Percentiles rank a stretch among this genome's conserved stretches.
These are phyloP conservation scores for Phytophthora fragariaefolia DNA, from an alignment of 352 stramenopile genomes.

Conservation along the genomic window DNA sequence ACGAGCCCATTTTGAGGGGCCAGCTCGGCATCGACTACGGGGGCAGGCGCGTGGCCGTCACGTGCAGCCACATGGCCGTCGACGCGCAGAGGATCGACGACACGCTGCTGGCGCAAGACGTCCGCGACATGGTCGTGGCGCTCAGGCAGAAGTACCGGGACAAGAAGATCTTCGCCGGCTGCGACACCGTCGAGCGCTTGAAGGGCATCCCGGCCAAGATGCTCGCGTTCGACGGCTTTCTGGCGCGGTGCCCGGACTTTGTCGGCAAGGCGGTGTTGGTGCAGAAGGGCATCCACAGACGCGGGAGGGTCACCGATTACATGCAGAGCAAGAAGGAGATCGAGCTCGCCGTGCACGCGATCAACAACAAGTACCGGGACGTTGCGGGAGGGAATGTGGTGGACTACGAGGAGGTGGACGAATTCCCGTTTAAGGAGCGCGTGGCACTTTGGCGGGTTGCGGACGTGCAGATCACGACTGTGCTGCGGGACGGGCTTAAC, in stretches of 20 bases:
- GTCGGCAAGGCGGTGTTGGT: conserved; percentile 83
- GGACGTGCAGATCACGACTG: conserved; percentile 81
- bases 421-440: conserved; percentile 73
- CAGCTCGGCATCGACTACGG: conserved; percentile 95
- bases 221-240: conserved; percentile 94
- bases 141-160: conserved; percentile 69
- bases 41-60: conserved; percentile 94
- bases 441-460: conserved; percentile 80
- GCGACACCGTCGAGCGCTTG: conserved; percentile 95
- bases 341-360: conserved; percentile 83
- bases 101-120: conserved; percentile 46
- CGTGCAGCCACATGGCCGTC: conserved; percentile 94
- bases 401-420: conserved; percentile 78
- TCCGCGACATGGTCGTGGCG: conserved; percentile 59
- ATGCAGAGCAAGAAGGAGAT: conserved; percentile 95
- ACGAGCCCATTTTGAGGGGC: conserved; percentile 92
- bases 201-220: conserved; percentile 98
- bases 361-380: conserved; percentile 92
- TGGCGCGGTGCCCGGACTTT: conserved; percentile 87
- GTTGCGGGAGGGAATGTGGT: conserved; percentile 61
- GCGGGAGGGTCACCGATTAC: conserved; percentile 94
- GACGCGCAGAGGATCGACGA: conserved; percentile 62
- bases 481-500: conserved; percentile 81
- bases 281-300: conserved; percentile 79
- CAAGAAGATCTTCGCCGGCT: conserved; percentile 92